Evolutionary conservation across 192 early-diverging fungal genomes (phyloP).

Genomic region (Backusella luteola): DNA sequence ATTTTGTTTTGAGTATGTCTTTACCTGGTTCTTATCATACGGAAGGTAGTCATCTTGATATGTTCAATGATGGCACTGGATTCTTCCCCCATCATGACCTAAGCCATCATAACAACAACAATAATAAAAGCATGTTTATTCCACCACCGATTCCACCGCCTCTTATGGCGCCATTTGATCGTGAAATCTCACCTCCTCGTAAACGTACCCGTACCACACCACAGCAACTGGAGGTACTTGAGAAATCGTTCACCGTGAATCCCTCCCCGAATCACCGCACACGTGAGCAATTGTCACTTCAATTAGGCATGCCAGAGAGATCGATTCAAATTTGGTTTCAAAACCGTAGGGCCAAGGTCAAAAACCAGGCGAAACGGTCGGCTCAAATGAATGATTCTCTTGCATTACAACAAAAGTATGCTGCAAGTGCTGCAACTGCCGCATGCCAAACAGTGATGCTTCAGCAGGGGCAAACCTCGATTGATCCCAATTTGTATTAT

Average conservation of each 20-base stretch:
- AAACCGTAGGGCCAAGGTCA: constrained; percentile 77
- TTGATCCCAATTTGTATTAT: constrained; percentile 31
- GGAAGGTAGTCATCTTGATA: neutral
- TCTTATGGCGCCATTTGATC: neutral
- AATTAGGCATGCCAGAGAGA: constrained; percentile 67
- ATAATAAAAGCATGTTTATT: constrained; percentile 10
- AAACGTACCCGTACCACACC: constrained; percentile 65
- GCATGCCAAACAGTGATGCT: constrained; percentile 22
- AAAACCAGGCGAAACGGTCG: constrained; percentile 48
- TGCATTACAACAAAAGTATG: constrained; percentile 21
- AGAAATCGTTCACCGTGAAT: constrained; percentile 67
- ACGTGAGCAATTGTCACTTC: constrained; percentile 64
- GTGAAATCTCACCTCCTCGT: constrained; percentile 36
- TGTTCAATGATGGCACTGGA: constrained; percentile 5
- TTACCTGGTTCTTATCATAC: constrained; percentile 4
- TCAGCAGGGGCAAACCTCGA: constrained; percentile 16
- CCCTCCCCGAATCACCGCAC: constrained; percentile 66
- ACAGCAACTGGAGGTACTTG: constrained; percentile 60
- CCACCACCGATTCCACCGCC: constrained; percentile 1
- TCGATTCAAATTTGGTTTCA: constrained; percentile 89
- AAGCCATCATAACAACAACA: neutral
- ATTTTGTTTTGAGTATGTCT: neutral
- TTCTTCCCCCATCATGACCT: neutral
- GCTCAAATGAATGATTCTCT: constrained; percentile 14
- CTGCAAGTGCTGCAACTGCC: constrained; percentile 21